Conservation (phyloP, 2,329 filamentous ascomycete genomes). For the Lanzia echinophila region DNA sequence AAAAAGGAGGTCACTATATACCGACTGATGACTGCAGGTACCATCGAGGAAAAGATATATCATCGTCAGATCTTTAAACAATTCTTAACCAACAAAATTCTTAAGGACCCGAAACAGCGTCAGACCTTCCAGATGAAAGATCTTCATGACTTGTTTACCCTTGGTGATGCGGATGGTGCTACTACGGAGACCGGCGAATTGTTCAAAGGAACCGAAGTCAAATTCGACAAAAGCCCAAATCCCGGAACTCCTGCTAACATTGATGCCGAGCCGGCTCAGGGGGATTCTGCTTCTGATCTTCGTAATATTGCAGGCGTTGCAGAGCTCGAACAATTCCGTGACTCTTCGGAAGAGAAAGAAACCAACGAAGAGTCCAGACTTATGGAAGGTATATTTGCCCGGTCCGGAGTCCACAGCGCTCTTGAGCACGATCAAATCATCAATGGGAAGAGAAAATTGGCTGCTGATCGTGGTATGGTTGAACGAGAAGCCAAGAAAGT, state of each 20-base stretch:
- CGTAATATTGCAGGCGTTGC: conserved; percentile 53
- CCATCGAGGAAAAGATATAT: conserved; percentile 98
- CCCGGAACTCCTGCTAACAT: conserved; percentile 15
- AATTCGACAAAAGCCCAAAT: conserved; percentile 42
- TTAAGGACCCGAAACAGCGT: conserved; percentile 89
- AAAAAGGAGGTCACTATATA: conserved; percentile 95
- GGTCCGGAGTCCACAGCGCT: conserved; percentile 80
- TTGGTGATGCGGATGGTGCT: conserved; percentile 60
- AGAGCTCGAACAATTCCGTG: conserved; percentile 57
- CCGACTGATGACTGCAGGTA: conserved; percentile 94
- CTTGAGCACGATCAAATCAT: conserved; percentile 91
- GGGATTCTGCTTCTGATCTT: conserved; percentile 39
- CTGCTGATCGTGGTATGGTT: conserved; percentile 71
- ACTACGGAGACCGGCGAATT: conserved; percentile 78
- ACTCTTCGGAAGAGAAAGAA: conserved; percentile 35
- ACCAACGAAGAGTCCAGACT: conserved; percentile 63
- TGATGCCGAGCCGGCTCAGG: conserved; percentile 10
- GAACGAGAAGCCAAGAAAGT: conserved; percentile 75
- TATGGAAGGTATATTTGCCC: conserved; percentile 82
- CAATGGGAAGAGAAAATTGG: conserved; percentile 62
- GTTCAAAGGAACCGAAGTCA: conserved; percentile 81
- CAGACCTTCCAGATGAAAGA: conserved; percentile 87
- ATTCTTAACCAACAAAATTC: conserved; percentile 91
- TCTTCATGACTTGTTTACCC: conserved; percentile 83
- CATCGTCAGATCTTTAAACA: conserved; percentile 98